These are phyloP conservation scores for Dittrichia graveolens DNA, from an alignment of 129 eudicot species.

Conservation along the genomic window DNA sequence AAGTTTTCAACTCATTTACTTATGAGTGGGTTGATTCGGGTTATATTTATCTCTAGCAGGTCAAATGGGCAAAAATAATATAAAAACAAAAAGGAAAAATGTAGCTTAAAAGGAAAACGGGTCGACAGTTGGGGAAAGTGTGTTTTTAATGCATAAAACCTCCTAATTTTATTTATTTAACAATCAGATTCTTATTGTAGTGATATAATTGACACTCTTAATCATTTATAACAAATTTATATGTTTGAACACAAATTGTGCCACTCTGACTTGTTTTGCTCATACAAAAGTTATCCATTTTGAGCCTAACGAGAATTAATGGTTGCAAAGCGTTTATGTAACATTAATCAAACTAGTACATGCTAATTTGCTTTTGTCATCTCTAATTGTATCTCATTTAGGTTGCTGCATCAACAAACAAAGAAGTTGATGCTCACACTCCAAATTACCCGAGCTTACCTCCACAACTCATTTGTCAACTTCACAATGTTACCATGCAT, in stretches of 20 bases:
- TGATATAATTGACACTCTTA: neutral
- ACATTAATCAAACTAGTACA: constrained; percentile 4
- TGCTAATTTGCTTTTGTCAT: neutral
- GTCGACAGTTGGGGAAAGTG: neutral
- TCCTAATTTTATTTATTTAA: neutral
- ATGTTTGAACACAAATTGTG: neutral
- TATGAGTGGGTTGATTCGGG: constrained; percentile 4
- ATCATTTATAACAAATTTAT: neutral
- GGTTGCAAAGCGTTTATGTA: constrained; percentile 14
- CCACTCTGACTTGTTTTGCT: neutral
- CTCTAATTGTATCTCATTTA: constrained; percentile 19
- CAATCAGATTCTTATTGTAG: neutral
- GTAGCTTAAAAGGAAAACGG: neutral
- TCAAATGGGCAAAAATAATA: neutral
- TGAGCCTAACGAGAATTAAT: neutral
- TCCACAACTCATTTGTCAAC: constrained; percentile 89
- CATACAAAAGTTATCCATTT: neutral
- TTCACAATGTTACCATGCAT: constrained; percentile 94
- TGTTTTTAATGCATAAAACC: neutral
- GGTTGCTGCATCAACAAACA: constrained; percentile 93
- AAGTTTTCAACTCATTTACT: constrained; percentile 2
- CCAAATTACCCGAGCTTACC: constrained; percentile 90
- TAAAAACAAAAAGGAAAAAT: neutral
- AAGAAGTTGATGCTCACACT: constrained; percentile 80
- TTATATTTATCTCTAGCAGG: neutral